These are phyloP conservation scores for Scheffersomyces spartinae DNA, from an alignment of 805 yeast genomes.

Conservation along the genomic window DNA sequence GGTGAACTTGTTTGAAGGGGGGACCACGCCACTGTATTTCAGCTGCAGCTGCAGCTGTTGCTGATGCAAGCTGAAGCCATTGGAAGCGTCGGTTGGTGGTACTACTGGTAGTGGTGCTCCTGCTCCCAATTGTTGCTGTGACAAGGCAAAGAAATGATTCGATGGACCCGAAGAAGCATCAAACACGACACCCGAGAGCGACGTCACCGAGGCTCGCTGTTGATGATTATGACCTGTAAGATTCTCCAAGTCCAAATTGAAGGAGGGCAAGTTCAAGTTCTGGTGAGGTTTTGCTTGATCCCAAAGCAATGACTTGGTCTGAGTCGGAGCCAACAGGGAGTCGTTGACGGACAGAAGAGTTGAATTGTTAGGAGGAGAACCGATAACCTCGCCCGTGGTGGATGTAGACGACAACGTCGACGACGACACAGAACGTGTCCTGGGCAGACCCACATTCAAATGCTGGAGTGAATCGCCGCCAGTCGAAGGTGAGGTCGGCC, in stretches of 20 bases:
- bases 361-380: no score
- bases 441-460: not conserved
- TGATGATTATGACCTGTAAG: constrained; percentile 1
- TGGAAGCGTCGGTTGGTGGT: not conserved
- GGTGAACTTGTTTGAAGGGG: not conserved
- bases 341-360: no score
- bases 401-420: constrained; percentile 1
- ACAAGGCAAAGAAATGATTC: not conserved
- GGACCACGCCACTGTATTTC: not conserved
- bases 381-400: no score
- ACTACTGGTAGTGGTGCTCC: not conserved
- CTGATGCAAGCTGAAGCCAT: constrained; percentile 1
- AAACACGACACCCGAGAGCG: not conserved
- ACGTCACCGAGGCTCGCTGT: not conserved
- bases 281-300: constrained; percentile 16
- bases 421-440: constrained; percentile 1
- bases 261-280: constrained; percentile 15
- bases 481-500: constrained; percentile 2
- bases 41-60: constrained; percentile 1
- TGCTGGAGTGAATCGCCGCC: not conserved
- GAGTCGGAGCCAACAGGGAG: constrained; percentile 2
- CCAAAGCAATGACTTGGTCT: constrained; percentile 15
- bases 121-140: not conserved
- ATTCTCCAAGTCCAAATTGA: constrained; percentile 11
- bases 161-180: not conserved